These are phyloP conservation scores for Linnemannia elongata DNA, from an alignment of 192 early-diverging fungal species.

Conservation along the genomic window DNA sequence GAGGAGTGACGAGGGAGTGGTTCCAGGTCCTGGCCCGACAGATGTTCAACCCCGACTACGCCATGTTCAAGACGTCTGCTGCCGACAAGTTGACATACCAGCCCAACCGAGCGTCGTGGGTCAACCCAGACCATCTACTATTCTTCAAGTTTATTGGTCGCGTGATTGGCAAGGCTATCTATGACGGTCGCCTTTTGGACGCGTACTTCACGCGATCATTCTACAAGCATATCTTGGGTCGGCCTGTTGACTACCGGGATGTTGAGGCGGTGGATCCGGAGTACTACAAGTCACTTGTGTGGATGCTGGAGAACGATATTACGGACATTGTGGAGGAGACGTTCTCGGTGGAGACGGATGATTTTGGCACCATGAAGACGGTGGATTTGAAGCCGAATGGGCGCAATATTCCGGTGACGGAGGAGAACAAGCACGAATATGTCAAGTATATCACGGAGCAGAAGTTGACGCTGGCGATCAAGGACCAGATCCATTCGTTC, in stretches of 20 bases:
- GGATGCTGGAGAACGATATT: constrained; percentile 98
- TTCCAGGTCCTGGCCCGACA: constrained; percentile 96
- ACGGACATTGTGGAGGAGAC: constrained; percentile 95
- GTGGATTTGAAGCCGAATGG: constrained; percentile 93
- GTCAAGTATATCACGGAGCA: constrained; percentile 95
- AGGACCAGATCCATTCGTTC: constrained; percentile 95
- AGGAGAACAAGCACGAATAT: constrained; percentile 98
- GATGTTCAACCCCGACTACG: constrained; percentile 99
- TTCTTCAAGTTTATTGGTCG: constrained; percentile 99
- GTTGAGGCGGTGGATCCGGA: constrained; percentile 98
- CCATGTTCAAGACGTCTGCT: constrained; percentile 96
- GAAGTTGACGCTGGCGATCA: constrained; percentile 90
- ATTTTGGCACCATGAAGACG: constrained; percentile 89
- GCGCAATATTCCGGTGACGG: constrained; percentile 90
- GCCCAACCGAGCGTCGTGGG: constrained; percentile 92
- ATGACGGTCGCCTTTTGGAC: constrained; percentile 94
- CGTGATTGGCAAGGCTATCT: constrained; percentile 99
- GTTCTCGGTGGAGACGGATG: constrained; percentile 93
- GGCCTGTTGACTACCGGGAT: constrained; percentile 95
- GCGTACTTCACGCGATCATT: constrained; percentile 98
- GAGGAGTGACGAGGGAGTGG: constrained; percentile 98
- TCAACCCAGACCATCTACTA: constrained; percentile 93
- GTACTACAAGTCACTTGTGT: constrained; percentile 97
- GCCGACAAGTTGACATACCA: constrained; percentile 97
- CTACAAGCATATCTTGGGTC: constrained; percentile 97